Evolutionary conservation across 768 basidiomycete species (phyloP).

Genomic region (Leccinum fibrillosum): DNA sequence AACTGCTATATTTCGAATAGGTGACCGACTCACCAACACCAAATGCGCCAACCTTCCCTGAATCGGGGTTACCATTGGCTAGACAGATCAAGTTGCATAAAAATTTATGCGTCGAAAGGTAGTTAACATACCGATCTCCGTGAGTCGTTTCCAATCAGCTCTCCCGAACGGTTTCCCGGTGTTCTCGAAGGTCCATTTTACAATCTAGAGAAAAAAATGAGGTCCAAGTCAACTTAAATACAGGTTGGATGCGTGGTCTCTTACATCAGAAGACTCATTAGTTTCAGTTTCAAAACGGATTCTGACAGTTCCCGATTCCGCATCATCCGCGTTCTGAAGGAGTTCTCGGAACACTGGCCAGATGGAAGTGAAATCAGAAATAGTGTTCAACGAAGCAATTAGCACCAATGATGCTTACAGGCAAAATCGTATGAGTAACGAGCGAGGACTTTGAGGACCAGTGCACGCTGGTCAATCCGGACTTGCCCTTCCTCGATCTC

Average conservation of each 20-base stretch:
- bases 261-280: slow-evolving; percentile 1
- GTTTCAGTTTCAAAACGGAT: slow-evolving; percentile 77
- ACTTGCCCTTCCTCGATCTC: slow-evolving; percentile 51
- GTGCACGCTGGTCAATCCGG: slow-evolving; percentile 86
- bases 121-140: slow-evolving; percentile 70
- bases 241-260: slow-evolving; percentile 22
- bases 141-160: slow-evolving; percentile 85
- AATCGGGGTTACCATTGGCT: slow-evolving; percentile 93
- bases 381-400: slow-evolving; percentile 18
- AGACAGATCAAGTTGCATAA: background rate
- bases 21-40: slow-evolving; percentile 56
- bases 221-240: no score
- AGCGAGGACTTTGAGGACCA: slow-evolving; percentile 93
- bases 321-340: background rate
- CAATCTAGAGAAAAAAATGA: slow-evolving; percentile 21
- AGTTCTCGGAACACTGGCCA: slow-evolving; percentile 49
- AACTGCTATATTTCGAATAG: background rate
- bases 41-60: slow-evolving; percentile 92
- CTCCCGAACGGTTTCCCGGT: slow-evolving; percentile 75
- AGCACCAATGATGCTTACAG: slow-evolving; percentile 29
- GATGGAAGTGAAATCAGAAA: slow-evolving; percentile 36
- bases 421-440: slow-evolving; percentile 94
- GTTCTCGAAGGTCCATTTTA: background rate
- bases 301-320: slow-evolving; percentile 62
- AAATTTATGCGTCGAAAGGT: background rate